These are phyloP conservation scores for Thelonectria blattea DNA, from an alignment of 2,329 filamentous ascomycete species.

Conservation along the genomic window DNA sequence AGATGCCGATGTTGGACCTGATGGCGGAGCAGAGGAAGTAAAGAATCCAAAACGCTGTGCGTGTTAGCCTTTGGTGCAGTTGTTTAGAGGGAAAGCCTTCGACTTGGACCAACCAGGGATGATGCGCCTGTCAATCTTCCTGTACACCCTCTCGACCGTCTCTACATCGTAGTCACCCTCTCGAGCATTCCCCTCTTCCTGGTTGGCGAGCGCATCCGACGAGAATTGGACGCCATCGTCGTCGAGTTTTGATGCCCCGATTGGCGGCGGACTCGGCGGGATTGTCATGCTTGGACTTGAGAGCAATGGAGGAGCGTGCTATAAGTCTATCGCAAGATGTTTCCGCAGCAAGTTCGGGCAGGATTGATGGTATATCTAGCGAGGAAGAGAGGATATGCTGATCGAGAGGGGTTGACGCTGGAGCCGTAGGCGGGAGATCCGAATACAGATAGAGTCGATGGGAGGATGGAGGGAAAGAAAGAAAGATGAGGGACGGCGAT, in stretches of 20 bases:
- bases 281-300: slow-evolving; percentile 56
- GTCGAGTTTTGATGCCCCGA: slow-evolving; percentile 43
- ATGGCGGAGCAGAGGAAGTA: slow-evolving; percentile 95
- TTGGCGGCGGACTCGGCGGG: slow-evolving; percentile 38
- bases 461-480: neutral
- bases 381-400: slow-evolving; percentile 17
- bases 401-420: slow-evolving; percentile 12
- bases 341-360: neutral
- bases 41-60: slow-evolving; percentile 80
- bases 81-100: neutral
- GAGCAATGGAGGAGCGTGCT: slow-evolving; percentile 61
- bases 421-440: neutral
- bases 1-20: slow-evolving; percentile 87
- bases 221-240: slow-evolving; percentile 27
- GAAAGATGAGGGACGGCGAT: neutral
- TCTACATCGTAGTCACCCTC: slow-evolving; percentile 55
- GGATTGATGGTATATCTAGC: neutral
- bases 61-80: slow-evolving; percentile 9
- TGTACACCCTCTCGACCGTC: slow-evolving; percentile 62
- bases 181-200: slow-evolving; percentile 41
- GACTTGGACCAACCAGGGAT: slow-evolving; percentile 55
- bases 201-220: slow-evolving; percentile 33
- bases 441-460: neutral
- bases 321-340: slow-evolving; percentile 44
- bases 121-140: slow-evolving; percentile 64